phyloP scores from a whole-genome alignment of 768 basidiomycete genomes.

The Rhodotorula graminis region DNA sequence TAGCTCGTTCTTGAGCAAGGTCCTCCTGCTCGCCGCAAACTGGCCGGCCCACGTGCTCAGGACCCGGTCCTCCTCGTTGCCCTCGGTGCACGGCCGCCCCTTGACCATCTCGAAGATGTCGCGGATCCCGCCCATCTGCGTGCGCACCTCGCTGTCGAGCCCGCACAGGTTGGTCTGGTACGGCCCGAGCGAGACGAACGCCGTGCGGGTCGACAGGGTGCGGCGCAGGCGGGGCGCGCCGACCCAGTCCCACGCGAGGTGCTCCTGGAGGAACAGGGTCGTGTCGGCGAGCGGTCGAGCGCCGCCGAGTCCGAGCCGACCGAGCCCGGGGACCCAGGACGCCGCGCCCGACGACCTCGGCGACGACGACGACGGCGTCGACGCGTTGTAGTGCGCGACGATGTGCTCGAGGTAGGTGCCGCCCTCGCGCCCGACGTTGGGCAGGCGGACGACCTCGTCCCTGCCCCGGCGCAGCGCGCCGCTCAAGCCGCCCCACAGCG shows the following conservation, averaged over 20 bases:
- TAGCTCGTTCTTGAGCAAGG: constrained; percentile 36
- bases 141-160: constrained; percentile 28
- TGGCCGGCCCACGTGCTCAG: constrained; percentile 44
- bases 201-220: constrained; percentile 25
- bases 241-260: constrained; percentile 44
- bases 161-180: constrained; percentile 42
- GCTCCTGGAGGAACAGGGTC: constrained; percentile 44
- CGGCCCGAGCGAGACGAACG: constrained; percentile 44
- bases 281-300: constrained; percentile 24
- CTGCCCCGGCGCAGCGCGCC: neutral
- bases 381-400: constrained; percentile 31
- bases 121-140: constrained; percentile 22
- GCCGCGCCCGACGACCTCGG: accelerated
- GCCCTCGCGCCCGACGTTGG: constrained; percentile 44
- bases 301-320: neutral
- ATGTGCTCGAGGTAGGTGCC: constrained; percentile 45
- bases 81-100: constrained; percentile 1
- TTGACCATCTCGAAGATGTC: constrained; percentile 42
- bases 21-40: constrained; percentile 39
- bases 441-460: constrained; percentile 40
- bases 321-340: too few species aligned
- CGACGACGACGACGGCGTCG: neutral
- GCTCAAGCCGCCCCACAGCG: neutral
- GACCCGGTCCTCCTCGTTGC: neutral
- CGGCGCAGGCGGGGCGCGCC: constrained; percentile 38